phyloP scores from a whole-genome alignment of 306 rosid species.

The Elaeagnus macrophylla region DNA sequence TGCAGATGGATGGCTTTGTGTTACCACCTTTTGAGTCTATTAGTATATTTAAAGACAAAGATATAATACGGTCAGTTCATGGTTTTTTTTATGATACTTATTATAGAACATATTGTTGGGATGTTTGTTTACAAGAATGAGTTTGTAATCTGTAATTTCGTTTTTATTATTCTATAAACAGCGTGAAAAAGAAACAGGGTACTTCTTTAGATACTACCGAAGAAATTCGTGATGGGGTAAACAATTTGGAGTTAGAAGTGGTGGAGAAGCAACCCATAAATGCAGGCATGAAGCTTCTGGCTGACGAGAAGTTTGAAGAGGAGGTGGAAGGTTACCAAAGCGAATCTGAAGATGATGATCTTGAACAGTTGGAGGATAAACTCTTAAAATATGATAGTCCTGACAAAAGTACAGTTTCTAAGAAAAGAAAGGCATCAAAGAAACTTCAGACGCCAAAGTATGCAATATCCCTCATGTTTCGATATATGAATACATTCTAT shows the following conservation, averaged over 20 bases:
- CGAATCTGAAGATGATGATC: constrained; percentile 26
- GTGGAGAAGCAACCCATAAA: constrained; percentile 20
- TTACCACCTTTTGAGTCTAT: constrained; percentile 84
- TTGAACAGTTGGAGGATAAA: constrained; percentile 28
- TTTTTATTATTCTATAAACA: constrained; percentile 13
- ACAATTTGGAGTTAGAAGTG: constrained; percentile 15
- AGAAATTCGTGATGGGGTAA: constrained; percentile 25
- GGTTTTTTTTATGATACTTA: background rate
- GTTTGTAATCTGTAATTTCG: background rate
- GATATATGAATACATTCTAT: no score
- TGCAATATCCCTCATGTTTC: constrained; percentile 7
- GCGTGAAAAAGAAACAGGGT: constrained; percentile 57
- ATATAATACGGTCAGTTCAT: constrained; percentile 56
- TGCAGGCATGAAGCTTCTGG: constrained; percentile 38
- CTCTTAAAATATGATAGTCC: constrained; percentile 22
- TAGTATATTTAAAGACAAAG: constrained; percentile 72
- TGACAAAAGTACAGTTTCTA: constrained; percentile 26
- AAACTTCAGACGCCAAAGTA: constrained; percentile 56
- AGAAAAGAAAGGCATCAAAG: constrained; percentile 67
- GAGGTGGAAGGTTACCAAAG: constrained; percentile 34
- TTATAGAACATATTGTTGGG: background rate
- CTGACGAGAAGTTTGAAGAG: constrained; percentile 40
- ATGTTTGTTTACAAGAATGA: constrained; percentile 1
- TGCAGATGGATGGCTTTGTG: constrained; percentile 90
- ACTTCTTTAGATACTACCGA: constrained; percentile 9